Base-by-base conservation (phyloP, 1,139 yeast species). In the Protomyces inouyei region DNA sequence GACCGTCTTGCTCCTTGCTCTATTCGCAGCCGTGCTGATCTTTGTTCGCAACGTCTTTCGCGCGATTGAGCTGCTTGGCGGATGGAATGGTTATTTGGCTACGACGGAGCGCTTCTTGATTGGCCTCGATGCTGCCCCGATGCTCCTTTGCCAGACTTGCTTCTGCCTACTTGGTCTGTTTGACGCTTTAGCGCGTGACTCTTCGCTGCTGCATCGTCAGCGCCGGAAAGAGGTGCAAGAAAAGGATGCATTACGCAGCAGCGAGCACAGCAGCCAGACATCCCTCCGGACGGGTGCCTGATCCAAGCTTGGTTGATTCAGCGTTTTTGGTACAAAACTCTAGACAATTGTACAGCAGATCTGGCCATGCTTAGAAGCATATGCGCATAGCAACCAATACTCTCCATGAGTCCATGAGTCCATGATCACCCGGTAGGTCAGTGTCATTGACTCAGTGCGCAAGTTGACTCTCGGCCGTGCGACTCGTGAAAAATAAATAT, bases 1-100 rank as follows among this genome's bases (percentile, higher is more conserved):
- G 46, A 40, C 21, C 1, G 43, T 55, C 16, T 38, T 61, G 5
- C n/a, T 18, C 18, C 12, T 28, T 2, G 38, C 61, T 3, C 14
- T 43, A 35, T 38, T 32, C 3, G 79, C 88, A 0, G 85, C 86
- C 1, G 37, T 85, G 9, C 81, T 83, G 12, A 80, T 90, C 52
- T 87, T 82, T 71, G 80, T 84, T 61, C 83, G 97, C 75, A 88
- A 95, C 73, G 78, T 87, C 48, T 92, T 89, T 75, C 83, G 97
- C 76, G 85, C 90, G 64, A 83, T 85, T 23, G 97, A 92, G 74
- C 80, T 91, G 67, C 78, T 86, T 2, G 83, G 86, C 71, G 97
- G 97, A 16, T 91, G 91, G 84, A 63, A 71, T 3, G 96, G 97
- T 0, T 81, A 79, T 68, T 78, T 91, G 69, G 85, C 89, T 65